Conservation (phyloP, 2,329 filamentous ascomycete genomes). For the Pseudofabraea citricarpa region DNA sequence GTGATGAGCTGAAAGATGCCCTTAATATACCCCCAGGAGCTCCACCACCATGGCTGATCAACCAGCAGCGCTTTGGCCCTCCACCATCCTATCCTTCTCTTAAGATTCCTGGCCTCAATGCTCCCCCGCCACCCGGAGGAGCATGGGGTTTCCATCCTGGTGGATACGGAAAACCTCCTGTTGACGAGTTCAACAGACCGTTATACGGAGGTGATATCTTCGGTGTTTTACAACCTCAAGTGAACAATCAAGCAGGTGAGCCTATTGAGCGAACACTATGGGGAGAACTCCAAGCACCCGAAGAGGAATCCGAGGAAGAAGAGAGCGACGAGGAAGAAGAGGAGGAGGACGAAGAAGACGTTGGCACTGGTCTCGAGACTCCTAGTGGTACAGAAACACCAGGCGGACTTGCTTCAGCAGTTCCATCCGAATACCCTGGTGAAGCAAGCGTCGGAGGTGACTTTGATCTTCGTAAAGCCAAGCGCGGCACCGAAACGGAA, state of each 20-base stretch:
- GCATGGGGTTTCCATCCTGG: slow-evolving; percentile 95
- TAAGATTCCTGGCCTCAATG: slow-evolving; percentile 91
- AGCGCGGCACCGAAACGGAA: slow-evolving; percentile 83
- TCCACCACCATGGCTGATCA: slow-evolving; percentile 94
- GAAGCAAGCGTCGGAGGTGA: slow-evolving; percentile 78
- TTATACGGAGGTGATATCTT: slow-evolving; percentile 94
- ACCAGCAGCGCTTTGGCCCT: slow-evolving; percentile 89
- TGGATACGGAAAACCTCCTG: slow-evolving; percentile 91
- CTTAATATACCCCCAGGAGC: slow-evolving; percentile 90
- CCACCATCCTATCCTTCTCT: slow-evolving; percentile 94
- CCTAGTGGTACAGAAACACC: slow-evolving; percentile 76
- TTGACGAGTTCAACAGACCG: slow-evolving; percentile 88
- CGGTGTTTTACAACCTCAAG: slow-evolving; percentile 63
- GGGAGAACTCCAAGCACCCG: slow-evolving; percentile 83
- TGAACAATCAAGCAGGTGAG: slow-evolving; percentile 63
- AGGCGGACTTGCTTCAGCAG: slow-evolving; percentile 71
- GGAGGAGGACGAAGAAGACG: slow-evolving; percentile 56
- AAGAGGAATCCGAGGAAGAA: slow-evolving; percentile 67
- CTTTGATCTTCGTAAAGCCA: slow-evolving; percentile 85
- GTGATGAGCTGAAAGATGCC: slow-evolving; percentile 84
- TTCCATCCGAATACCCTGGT: slow-evolving; percentile 74
- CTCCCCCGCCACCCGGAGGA: slow-evolving; percentile 81
- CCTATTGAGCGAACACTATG: slow-evolving; percentile 83
- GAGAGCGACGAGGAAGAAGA: slow-evolving; percentile 70
- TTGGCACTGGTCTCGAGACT: slow-evolving; percentile 64